A percentile compares a stretch with the other conserved stretches of the same genome.
phyloP scores from a whole-genome alignment of 2,329 filamentous ascomycete species.

The Colletotrichum filicis region DNA sequence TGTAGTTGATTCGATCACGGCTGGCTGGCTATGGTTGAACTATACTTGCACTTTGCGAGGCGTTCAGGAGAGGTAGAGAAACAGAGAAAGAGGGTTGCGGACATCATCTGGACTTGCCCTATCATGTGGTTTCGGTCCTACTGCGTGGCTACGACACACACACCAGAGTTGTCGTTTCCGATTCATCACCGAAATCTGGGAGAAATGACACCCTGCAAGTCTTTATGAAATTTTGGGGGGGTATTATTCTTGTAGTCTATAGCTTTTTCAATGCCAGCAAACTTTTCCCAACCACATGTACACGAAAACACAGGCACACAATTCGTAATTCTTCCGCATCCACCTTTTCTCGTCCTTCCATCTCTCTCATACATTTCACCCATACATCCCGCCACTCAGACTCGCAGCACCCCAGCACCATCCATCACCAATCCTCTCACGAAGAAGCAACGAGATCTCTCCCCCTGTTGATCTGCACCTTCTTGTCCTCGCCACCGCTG shows the following conservation, averaged over 20 bases:
- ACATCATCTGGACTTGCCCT: background rate
- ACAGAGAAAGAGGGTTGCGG: background rate
- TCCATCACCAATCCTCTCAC: slow-evolving; percentile 38
- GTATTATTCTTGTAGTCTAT: slow-evolving; percentile 36
- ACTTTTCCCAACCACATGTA: slow-evolving; percentile 33
- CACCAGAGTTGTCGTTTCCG: background rate
- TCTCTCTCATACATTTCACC: too few species aligned
- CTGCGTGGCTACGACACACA: background rate
- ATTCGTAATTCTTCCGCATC: background rate
- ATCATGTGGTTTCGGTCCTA: background rate
- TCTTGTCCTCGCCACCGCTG: slow-evolving; percentile 92
- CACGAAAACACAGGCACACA: slow-evolving; percentile 1
- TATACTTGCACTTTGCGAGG: slow-evolving; percentile 13
- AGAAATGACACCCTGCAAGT: background rate
- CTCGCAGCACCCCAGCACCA: background rate
- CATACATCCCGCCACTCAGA: background rate
- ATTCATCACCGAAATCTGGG: background rate
- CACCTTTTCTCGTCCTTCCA: background rate
- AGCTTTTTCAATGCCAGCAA: slow-evolving; percentile 26
- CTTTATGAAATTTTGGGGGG: slow-evolving; percentile 15
- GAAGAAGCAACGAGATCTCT: slow-evolving; percentile 57
- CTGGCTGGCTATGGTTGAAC: background rate
- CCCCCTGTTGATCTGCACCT: slow-evolving; percentile 88
- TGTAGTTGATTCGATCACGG: background rate
- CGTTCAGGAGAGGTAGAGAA: slow-evolving; percentile 7